Conservation (phyloP, 1,284 basidiomycete genomes). For the Trametes versicolor region DNA sequence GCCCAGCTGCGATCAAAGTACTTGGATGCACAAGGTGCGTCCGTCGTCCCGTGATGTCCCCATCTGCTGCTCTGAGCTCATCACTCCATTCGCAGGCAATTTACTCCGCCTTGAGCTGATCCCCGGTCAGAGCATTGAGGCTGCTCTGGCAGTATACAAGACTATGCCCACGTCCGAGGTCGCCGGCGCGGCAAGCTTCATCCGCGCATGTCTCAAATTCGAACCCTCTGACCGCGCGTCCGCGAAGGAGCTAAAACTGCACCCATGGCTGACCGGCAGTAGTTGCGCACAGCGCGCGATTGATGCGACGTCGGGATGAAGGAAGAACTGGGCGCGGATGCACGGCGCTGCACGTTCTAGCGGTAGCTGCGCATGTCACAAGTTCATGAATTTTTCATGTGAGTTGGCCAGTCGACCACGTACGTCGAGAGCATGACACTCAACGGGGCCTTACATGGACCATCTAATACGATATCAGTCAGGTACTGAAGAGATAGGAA, state of each 20-base stretch:
- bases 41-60: neutral
- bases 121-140: constrained; percentile 19
- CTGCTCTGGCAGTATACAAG: constrained; percentile 26
- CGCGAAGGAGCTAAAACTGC: constrained; percentile 25
- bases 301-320: too few relatives aligned
- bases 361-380: too few relatives aligned
- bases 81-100: constrained; percentile 14
- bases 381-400: too few relatives aligned
- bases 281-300: neutral
- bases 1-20: constrained; percentile 21
- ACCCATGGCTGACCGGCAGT: neutral
- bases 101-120: constrained; percentile 23
- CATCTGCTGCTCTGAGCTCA: neutral
- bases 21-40: constrained; percentile 31
- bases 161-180: constrained; percentile 25
- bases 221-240: constrained; percentile 27
- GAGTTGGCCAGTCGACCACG: too few relatives aligned
- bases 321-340: too few relatives aligned
- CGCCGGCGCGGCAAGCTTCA: constrained; percentile 28
- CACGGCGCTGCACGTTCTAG: too few relatives aligned
- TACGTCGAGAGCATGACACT: too few relatives aligned
- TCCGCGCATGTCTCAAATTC: constrained; percentile 29
- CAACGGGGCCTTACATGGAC: too few relatives aligned
- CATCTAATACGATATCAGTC: too few relatives aligned
- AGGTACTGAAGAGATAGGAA: too few relatives aligned